A percentile compares a stretch with the other conserved stretches of the same genome.
Conservation (phyloP, 1,139 yeast genomes). For the Kazachstania sp. region DNA sequence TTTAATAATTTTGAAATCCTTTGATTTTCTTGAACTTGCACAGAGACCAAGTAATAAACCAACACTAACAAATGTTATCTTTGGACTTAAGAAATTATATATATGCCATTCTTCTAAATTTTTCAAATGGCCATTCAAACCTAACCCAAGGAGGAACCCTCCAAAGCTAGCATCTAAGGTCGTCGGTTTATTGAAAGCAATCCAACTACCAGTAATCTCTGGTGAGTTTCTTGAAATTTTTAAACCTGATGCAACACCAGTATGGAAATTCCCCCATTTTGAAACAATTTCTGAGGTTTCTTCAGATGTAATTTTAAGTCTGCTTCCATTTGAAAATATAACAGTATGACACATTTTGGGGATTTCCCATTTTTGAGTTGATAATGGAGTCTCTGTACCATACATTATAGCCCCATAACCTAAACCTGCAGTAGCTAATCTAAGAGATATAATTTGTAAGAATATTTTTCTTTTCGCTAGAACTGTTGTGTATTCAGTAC, state of each 20-base stretch:
- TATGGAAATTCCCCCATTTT: slow-evolving; percentile 82
- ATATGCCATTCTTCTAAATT: slow-evolving; percentile 93
- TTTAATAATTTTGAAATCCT: slow-evolving; percentile 81
- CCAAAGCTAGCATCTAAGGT: slow-evolving; percentile 73
- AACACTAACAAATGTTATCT: slow-evolving; percentile 75
- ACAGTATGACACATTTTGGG: slow-evolving; percentile 69
- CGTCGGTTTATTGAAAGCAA: slow-evolving; percentile 74
- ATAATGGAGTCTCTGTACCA: slow-evolving; percentile 65
- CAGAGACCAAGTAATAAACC: slow-evolving; percentile 89
- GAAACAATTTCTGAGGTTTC: slow-evolving; percentile 44
- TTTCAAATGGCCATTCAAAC: slow-evolving; percentile 81
- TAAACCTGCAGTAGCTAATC: slow-evolving; percentile 69
- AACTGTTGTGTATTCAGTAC: slow-evolving; percentile 22
- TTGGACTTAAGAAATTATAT: slow-evolving; percentile 86
- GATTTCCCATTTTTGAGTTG: slow-evolving; percentile 77
- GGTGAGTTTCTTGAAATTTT: slow-evolving; percentile 60
- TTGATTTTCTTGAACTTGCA: slow-evolving; percentile 74
- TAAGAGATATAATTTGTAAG: slow-evolving; percentile 53
- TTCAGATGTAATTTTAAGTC: slow-evolving; percentile 52
- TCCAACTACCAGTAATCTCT: slow-evolving; percentile 87
- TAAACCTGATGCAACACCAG: slow-evolving; percentile 84
- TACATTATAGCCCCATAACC: slow-evolving; percentile 69
- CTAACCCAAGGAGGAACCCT: slow-evolving; percentile 87
- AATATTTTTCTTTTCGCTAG: slow-evolving; percentile 46
- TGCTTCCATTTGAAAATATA: slow-evolving; percentile 59